phyloP scores from a whole-genome alignment of 305 asterid species.

The Salvia sclarea region DNA sequence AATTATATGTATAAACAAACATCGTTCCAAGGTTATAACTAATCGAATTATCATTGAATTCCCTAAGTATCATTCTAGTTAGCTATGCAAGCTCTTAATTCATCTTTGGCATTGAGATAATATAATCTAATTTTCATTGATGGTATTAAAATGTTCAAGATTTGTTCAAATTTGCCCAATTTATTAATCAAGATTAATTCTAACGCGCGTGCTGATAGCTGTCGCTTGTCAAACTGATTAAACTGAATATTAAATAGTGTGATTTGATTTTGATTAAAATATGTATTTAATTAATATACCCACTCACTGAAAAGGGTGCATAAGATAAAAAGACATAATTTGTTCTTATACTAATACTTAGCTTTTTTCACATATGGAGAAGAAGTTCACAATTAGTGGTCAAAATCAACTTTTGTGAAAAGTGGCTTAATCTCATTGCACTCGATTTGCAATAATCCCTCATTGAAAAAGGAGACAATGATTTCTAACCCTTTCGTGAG shows the following conservation, averaged over 20 bases:
- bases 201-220: not conserved
- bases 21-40: too few relatives aligned
- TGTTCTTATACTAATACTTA: conserved; percentile 29
- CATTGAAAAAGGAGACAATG: conserved; percentile 31
- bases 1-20: too few relatives aligned
- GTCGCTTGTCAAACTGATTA: not conserved
- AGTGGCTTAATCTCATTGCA: conserved; percentile 39
- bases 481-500: conserved; percentile 35
- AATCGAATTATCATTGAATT: too few relatives aligned
- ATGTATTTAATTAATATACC: conserved; percentile 26
- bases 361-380: conserved; percentile 19
- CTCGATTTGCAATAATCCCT: conserved; percentile 23
- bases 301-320: conserved; percentile 38
- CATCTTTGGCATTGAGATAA: not conserved
- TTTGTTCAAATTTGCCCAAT: not conserved
- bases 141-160: not conserved
- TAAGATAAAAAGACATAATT: conserved; percentile 38
- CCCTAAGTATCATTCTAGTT: too few relatives aligned
- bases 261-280: not conserved
- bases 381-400: conserved; percentile 40
- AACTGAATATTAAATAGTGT: not conserved
- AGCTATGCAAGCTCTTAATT: not conserved
- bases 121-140: not conserved
- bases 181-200: not conserved
- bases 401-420: conserved; percentile 45